A percentile compares a stretch with the other conserved stretches of the same genome.
These are phyloP conservation scores for Leptomonas seymouri DNA, from an alignment of 208 protist genomes.

Conservation along the genomic window DNA sequence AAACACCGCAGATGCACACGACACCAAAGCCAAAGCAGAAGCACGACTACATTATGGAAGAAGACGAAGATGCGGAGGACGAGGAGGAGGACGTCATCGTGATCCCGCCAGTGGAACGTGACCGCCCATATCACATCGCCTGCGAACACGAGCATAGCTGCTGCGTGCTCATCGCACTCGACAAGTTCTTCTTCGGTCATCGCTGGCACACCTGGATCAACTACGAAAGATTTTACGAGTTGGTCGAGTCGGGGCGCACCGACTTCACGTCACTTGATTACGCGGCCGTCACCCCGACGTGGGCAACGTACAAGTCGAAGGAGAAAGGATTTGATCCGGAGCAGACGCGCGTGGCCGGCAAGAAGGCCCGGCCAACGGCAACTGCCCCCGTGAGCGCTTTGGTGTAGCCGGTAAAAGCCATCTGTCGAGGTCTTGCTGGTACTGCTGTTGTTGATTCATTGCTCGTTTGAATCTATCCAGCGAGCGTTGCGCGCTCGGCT, in stretches of 20 bases:
- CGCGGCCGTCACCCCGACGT: conserved; percentile 69
- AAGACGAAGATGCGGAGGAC: conserved; percentile 13
- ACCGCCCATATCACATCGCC: conserved; percentile 85
- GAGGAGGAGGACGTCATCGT: conserved; percentile 22
- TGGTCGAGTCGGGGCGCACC: conserved; percentile 47
- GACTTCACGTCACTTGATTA: conserved; percentile 86
- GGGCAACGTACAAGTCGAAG: conserved; percentile 79
- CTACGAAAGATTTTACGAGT: conserved; percentile 80
- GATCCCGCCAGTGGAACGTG: conserved; percentile 38
- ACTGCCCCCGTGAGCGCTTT: conserved; percentile 45
- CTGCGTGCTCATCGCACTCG: conserved; percentile 89
- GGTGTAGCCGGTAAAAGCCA: too few relatives aligned
- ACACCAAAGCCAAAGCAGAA: neutral
- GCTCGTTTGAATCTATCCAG: too few relatives aligned
- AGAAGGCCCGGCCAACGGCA: conserved; percentile 53
- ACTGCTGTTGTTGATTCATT: too few relatives aligned
- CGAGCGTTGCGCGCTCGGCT: too few relatives aligned
- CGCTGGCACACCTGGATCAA: conserved; percentile 94
- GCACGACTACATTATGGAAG: neutral
- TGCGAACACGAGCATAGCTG: conserved; percentile 94
- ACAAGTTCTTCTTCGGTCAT: conserved; percentile 80
- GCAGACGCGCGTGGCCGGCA: conserved; percentile 71
- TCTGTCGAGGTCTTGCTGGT: too few relatives aligned
- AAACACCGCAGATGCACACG: conserved; percentile 33
- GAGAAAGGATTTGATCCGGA: conserved; percentile 91